These are phyloP conservation scores for Tephrocybe sp. DNA, from an alignment of 768 basidiomycete genomes.

Conservation along the genomic window DNA sequence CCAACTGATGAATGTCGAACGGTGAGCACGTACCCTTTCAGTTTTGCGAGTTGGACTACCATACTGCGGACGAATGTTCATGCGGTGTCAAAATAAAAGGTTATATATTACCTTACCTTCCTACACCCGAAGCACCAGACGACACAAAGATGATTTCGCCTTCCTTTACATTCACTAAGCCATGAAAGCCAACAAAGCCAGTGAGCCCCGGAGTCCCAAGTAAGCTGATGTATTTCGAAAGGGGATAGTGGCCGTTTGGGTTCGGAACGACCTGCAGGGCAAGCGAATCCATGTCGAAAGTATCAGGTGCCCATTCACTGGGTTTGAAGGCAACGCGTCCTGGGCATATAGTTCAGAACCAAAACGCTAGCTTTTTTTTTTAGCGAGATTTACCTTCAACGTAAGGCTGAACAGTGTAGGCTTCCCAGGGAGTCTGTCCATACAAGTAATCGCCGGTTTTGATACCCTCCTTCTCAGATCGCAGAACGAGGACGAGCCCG, in stretches of 20 bases:
- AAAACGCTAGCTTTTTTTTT: too few relatives aligned
- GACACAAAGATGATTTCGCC: conserved; percentile 28
- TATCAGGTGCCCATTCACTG: conserved; percentile 14
- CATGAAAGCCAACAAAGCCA: conserved; percentile 30
- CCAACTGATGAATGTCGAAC: too few relatives aligned
- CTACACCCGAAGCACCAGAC: conserved; percentile 29
- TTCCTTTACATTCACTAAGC: conserved; percentile 28
- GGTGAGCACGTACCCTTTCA: conserved; percentile 23
- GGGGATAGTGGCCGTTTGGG: conserved; percentile 1
- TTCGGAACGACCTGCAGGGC: conserved; percentile 14
- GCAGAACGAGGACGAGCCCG: conserved; percentile 36
- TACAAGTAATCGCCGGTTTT: conserved; percentile 32
- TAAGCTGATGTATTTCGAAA: conserved; percentile 8
- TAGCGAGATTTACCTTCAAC: conserved; percentile 8
- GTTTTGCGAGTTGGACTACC: conserved; percentile 39
- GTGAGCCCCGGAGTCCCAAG: conserved; percentile 25
- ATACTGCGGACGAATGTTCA: conserved; percentile 16
- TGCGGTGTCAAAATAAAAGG: not conserved
- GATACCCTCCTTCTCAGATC: conserved; percentile 28
- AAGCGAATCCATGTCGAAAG: conserved; percentile 18
- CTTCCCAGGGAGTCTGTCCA: conserved; percentile 22
- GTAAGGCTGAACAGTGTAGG: conserved; percentile 15
- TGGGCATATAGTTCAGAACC: conserved; percentile 13
- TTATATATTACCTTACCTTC: conserved; percentile 21
- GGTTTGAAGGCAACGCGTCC: conserved; percentile 11